Evolutionary conservation across 192 early-diverging fungal species (phyloP).

Genomic region (Paraglomus brasilianum): DNA sequence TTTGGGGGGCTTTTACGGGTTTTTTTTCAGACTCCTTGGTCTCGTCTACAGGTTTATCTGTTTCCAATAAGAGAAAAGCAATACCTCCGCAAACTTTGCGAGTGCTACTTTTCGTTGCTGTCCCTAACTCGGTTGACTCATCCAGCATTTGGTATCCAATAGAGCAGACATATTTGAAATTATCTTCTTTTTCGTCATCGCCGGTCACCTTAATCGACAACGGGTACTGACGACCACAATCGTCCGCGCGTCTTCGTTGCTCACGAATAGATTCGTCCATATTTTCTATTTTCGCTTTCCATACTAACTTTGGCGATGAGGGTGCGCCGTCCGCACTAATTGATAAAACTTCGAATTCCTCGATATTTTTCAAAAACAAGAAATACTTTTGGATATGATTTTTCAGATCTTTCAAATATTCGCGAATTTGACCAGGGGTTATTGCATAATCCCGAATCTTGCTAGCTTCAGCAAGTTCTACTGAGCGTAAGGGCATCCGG

Average conservation of each 20-base stretch:
- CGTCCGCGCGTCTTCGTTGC: neutral
- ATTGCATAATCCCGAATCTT: neutral
- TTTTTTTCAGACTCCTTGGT: no score
- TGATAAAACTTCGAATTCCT: slow-evolving; percentile 10
- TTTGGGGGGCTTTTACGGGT: no score
- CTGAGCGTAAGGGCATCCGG: slow-evolving; percentile 30
- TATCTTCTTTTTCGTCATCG: no score
- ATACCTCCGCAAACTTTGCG: neutral
- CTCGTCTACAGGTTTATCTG: neutral
- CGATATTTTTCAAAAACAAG: slow-evolving; percentile 22
- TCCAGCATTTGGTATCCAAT: no score
- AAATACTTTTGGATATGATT: neutral
- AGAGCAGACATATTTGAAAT: no score
- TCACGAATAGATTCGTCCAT: neutral
- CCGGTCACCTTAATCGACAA: no score
- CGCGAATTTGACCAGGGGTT: neutral
- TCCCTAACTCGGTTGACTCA: no score
- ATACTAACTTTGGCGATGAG: neutral
- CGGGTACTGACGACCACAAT: neutral
- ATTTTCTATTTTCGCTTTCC: slow-evolving; percentile 7
- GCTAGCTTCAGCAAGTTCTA: neutral
- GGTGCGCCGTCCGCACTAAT: neutral
- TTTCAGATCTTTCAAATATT: neutral
- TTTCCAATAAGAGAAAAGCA: neutral
- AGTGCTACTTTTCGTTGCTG: neutral